Conservation (phyloP, 768 basidiomycete species). For the Coprinellus micaceus region DNA sequence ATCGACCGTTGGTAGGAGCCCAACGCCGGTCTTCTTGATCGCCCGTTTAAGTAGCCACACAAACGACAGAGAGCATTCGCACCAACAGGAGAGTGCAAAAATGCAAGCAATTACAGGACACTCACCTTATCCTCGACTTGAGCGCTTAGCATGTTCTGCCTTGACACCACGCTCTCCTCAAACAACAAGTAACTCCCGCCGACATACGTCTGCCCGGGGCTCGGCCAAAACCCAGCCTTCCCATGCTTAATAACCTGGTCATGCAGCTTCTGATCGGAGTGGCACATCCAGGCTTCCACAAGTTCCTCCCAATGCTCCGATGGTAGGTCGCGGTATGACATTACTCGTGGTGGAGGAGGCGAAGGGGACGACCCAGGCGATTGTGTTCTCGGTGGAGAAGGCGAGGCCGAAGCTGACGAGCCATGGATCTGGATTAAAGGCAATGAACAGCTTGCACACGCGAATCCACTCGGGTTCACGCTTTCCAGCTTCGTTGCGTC, state of each 20-base stretch:
- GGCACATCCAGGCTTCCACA: conserved; percentile 98
- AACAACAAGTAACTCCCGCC: conserved; percentile 89
- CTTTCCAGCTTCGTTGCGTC: conserved; percentile 63
- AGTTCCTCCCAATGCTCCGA: conserved; percentile 98
- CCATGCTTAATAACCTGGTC: conserved; percentile 59
- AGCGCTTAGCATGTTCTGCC: conserved; percentile 48
- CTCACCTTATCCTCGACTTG: conserved; percentile 55
- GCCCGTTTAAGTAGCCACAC: conserved; percentile 44
- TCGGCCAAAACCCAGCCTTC: conserved; percentile 76
- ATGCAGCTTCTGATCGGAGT: conserved; percentile 80
- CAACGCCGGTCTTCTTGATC: conserved; percentile 92
- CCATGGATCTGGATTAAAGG: conserved; percentile 54
- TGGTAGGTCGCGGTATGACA: conserved; percentile 77
- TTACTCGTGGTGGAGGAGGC: conserved; percentile 27
- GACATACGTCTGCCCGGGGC: conserved; percentile 67
- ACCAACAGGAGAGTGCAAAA: conserved; percentile 1
- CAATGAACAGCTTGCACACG: conserved; percentile 76
- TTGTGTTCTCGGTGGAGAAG: background rate
- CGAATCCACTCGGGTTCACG: conserved; percentile 59
- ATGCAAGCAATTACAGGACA: conserved; percentile 18
- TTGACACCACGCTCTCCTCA: conserved; percentile 53
- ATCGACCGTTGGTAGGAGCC: conserved; percentile 48
- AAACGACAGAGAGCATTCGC: conserved; percentile 2
- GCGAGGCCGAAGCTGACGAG: background rate
- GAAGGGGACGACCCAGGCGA: background rate